phyloP scores from a whole-genome alignment of 1,284 basidiomycete genomes.

The Agroathelia rolfsii region DNA sequence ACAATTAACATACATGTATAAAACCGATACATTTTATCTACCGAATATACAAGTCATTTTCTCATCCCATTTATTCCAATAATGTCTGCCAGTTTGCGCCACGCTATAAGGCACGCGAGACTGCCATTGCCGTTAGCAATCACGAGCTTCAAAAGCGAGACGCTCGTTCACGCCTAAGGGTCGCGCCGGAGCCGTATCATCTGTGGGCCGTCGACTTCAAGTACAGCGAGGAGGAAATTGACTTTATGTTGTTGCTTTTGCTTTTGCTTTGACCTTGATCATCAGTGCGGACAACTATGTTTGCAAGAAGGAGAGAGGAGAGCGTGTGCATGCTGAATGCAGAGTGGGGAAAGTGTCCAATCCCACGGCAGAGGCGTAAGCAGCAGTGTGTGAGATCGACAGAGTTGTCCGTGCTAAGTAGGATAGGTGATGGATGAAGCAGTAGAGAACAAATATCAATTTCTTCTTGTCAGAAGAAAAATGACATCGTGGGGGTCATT shows the following conservation, averaged over 20 bases:
- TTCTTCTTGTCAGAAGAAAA: conserved; percentile 19
- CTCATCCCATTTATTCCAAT: no score
- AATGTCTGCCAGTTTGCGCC: conserved; percentile 69
- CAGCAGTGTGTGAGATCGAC: conserved; percentile 19
- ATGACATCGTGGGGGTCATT: conserved; percentile 21
- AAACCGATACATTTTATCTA: no score
- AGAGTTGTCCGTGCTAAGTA: no score
- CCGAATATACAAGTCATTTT: no score
- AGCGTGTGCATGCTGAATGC: conserved; percentile 53
- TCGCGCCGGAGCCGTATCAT: conserved; percentile 55
- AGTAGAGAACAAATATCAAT: conserved; percentile 11
- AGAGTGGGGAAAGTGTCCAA: conserved; percentile 56
- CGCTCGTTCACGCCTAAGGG: conserved; percentile 52
- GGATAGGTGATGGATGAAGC: no score
- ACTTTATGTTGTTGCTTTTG: conserved; percentile 34
- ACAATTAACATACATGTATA: no score
- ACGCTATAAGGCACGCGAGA: conserved; percentile 61
- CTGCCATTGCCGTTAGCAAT: conserved; percentile 57
- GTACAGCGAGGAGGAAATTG: conserved; percentile 79
- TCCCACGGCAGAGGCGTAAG: conserved; percentile 13
- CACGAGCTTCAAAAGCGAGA: conserved; percentile 55
- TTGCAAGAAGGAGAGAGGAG: conserved; percentile 32
- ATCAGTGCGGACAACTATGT: conserved; percentile 12
- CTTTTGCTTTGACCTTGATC: conserved; percentile 14
- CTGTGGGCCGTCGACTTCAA: conserved; percentile 92